Conservation (phyloP, 257 asterid genomes). For the Capsicum rhomboideum region DNA sequence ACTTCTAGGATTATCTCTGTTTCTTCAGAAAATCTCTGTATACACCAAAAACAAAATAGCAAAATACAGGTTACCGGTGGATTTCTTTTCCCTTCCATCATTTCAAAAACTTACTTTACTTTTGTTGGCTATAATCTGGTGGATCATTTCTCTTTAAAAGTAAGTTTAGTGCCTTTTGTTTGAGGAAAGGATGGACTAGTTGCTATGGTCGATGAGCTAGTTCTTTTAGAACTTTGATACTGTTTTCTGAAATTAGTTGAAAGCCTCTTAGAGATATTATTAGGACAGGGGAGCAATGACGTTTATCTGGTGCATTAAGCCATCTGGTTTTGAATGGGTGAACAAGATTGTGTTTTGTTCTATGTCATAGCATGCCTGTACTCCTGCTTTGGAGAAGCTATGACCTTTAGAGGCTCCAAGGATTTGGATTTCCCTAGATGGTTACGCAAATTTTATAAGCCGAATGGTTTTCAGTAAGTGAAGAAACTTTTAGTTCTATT, state of each 20-base stretch:
- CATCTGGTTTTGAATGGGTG: neutral
- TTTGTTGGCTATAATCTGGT: no score
- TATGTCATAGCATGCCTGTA: neutral
- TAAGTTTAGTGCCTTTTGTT: neutral
- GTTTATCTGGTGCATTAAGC: neutral
- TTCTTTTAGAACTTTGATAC: neutral
- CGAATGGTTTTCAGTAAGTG: neutral
- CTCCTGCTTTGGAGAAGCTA: neutral
- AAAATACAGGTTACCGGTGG: no score
- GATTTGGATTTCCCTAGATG: neutral
- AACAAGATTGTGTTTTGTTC: neutral
- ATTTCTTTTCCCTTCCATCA: no score
- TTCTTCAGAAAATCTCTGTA: no score
- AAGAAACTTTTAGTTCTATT: neutral
- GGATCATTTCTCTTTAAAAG: neutral
- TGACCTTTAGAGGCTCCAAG: neutral
- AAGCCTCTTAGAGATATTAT: neutral
- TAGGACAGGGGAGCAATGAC: neutral
- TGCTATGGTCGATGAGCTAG: neutral
- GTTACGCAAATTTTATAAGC: neutral
- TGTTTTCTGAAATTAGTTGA: neutral
- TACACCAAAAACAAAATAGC: no score
- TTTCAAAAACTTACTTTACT: no score
- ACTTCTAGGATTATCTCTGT: no score
- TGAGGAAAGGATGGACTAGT: neutral